Evolutionary conservation across 192 early-diverging fungal species (phyloP).

Genomic region (Backusella liffmaniae): DNA sequence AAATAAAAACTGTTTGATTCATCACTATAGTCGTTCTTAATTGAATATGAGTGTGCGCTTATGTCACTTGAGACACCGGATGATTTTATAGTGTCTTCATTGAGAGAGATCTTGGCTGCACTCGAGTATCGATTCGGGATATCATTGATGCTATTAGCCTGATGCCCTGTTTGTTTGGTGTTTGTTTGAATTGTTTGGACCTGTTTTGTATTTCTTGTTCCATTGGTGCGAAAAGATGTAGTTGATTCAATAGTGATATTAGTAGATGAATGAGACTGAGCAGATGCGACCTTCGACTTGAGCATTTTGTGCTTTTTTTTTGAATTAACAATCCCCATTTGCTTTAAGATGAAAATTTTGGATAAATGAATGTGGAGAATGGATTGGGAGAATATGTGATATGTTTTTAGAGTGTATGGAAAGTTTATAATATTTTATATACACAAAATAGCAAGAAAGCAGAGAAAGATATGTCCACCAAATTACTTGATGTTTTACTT

Average conservation of each 20-base stretch:
- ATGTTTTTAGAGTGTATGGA: background rate
- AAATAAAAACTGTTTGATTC: slow-evolving; percentile 15
- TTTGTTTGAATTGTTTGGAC: background rate
- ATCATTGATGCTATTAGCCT: background rate
- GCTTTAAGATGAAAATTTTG: slow-evolving; percentile 1
- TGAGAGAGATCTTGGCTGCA: background rate
- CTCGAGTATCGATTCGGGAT: background rate
- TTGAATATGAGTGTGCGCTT: background rate
- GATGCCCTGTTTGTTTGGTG: background rate
- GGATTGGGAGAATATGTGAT: background rate
- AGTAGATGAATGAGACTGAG: background rate
- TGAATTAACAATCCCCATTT: slow-evolving; percentile 12
- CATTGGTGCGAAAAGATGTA: background rate
- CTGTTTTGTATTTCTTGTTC: background rate
- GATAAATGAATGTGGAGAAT: background rate
- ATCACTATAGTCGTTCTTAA: background rate
- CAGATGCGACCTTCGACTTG: background rate
- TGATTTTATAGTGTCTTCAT: background rate
- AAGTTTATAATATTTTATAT: background rate
- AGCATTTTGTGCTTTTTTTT: background rate
- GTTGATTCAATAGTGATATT: background rate
- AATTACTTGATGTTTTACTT: background rate
- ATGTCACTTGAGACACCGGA: background rate
- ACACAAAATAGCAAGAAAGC: slow-evolving; percentile 1
- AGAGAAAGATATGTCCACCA: background rate